Conservation (phyloP, 805 yeast genomes). For the Candida broadrunensis region DNA sequence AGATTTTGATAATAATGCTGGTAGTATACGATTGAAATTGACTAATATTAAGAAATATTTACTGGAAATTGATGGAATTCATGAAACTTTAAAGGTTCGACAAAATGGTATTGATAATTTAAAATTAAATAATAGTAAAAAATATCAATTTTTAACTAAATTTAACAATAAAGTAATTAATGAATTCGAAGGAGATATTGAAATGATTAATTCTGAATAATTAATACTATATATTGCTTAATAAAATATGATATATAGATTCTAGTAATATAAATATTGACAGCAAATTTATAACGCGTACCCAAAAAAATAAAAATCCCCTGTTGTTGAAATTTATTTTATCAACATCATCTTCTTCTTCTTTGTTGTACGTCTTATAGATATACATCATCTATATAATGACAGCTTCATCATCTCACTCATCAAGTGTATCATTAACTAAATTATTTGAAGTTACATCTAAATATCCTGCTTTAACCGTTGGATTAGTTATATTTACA, state of each 20-base stretch:
- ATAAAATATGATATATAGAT: too few relatives aligned
- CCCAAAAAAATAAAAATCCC: too few relatives aligned
- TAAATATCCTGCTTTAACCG: conserved; percentile 55
- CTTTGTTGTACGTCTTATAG: too few relatives aligned
- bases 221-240: too few relatives aligned
- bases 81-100: conserved; percentile 28
- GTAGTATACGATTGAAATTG: conserved; percentile 35
- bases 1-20: conserved; percentile 41
- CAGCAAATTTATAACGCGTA: too few relatives aligned
- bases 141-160: conserved; percentile 18
- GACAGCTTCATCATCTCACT: too few relatives aligned
- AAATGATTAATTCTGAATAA: background rate
- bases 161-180: conserved; percentile 12
- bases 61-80: conserved; percentile 37
- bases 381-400: too few relatives aligned
- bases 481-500: conserved; percentile 59
- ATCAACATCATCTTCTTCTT: too few relatives aligned
- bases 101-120: conserved; percentile 21
- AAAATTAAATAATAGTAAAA: conserved; percentile 20
- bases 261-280: too few relatives aligned
- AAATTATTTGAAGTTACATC: conserved; percentile 2
- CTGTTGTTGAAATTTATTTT: too few relatives aligned
- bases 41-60: conserved; percentile 24
- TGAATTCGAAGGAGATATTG: background rate
- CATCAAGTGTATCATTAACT: too few relatives aligned